Evolutionary conservation across 139 green algal species (phyloP).

Genomic region (Asterochloris sp.): DNA sequence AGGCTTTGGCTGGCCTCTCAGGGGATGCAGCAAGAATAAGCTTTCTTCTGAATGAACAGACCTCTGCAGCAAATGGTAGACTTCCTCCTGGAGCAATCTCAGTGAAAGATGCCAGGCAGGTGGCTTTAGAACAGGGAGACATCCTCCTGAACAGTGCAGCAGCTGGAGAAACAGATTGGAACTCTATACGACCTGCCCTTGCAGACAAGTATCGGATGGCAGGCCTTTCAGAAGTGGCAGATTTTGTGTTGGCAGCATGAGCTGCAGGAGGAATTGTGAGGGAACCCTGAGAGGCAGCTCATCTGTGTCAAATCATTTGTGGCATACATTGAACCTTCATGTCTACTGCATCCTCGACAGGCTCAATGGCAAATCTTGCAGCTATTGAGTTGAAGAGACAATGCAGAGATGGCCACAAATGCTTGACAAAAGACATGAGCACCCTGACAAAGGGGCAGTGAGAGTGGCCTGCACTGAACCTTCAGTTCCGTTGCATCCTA

Average conservation of each 20-base stretch:
- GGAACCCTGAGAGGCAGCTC: no score
- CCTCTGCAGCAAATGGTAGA: conserved; percentile 21
- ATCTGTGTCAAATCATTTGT: no score
- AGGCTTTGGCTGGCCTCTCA: conserved; percentile 32
- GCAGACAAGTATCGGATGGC: conserved; percentile 31
- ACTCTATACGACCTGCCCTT: conserved; percentile 29
- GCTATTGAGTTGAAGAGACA: no score
- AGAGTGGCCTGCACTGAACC: no score
- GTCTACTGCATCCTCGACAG: no score
- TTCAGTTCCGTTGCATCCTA: no score
- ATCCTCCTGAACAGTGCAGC: conserved; percentile 37
- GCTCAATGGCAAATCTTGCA: no score
- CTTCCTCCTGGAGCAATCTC: conserved; percentile 25
- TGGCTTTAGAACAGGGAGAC: conserved; percentile 33
- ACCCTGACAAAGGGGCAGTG: no score
- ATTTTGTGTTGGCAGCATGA: conserved; percentile 26
- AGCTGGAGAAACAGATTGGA: conserved; percentile 41
- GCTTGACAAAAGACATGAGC: no score
- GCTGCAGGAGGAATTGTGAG: no score
- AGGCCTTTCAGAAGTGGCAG: conserved; percentile 32
- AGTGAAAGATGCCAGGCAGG: conserved; percentile 27
- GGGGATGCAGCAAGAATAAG: conserved; percentile 21
- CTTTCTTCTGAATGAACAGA: conserved; percentile 26
- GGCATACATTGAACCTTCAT: no score
- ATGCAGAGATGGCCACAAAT: no score